Conservation (phyloP, 148 eudicot genomes). For the Dianthus caryophyllus region DNA sequence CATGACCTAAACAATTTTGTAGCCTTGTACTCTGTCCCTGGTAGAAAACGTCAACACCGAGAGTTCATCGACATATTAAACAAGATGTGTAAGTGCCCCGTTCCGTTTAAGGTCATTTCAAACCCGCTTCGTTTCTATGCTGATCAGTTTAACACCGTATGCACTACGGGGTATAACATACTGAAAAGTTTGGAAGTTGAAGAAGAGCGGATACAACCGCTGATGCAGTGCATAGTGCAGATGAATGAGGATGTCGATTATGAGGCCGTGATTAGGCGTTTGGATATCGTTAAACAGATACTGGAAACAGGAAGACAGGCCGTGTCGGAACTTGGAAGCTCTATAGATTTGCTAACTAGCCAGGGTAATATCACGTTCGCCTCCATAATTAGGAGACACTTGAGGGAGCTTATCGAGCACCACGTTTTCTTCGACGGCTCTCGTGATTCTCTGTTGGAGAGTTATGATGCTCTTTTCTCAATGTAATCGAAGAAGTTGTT, state of each 20-base stretch:
- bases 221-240: not conserved
- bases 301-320: not conserved
- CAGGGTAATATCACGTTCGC: not conserved
- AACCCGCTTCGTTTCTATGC: not conserved
- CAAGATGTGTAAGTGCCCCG: not conserved
- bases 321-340: not conserved
- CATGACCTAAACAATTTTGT: slow-evolving; percentile 4
- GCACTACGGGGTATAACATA: not conserved
- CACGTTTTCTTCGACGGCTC: not conserved
- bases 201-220: not conserved
- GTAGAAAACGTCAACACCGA: not conserved
- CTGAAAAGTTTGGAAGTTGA: not conserved
- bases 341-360: not conserved
- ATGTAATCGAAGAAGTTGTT: not conserved
- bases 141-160: not conserved
- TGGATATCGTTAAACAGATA: not conserved
- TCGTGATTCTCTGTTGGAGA: not conserved
- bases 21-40: not conserved
- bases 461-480: not conserved
- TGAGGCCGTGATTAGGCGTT: not conserved
- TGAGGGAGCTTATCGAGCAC: not conserved
- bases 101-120: not conserved
- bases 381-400: not conserved
- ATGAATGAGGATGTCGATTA: not conserved
- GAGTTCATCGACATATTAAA: not conserved